Percentiles rank a stretch among this genome's conserved stretches.
Evolutionary conservation across 148 eudicot species (phyloP).

Genomic region (Chenopodium album): DNA sequence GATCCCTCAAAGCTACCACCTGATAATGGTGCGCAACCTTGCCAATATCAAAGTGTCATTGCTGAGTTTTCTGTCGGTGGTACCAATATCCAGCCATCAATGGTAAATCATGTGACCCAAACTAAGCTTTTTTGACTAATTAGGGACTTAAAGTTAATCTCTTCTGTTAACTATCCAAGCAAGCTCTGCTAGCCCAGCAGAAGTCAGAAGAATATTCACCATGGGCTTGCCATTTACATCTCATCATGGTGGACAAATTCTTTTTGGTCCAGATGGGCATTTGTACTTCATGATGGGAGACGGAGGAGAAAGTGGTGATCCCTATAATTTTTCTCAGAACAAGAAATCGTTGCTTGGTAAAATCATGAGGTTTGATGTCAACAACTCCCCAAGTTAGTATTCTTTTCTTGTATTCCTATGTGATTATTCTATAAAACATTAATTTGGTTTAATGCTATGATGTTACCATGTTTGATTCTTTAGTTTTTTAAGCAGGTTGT

Average conservation of each 20-base stretch:
- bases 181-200: conserved; percentile 57
- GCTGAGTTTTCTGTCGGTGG: conserved; percentile 68
- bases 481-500: neutral
- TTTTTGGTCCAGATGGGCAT: conserved; percentile 89
- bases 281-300: conserved; percentile 93
- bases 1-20: conserved; percentile 67
- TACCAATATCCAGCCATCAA: conserved; percentile 45
- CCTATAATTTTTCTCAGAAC: conserved; percentile 83
- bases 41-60: conserved; percentile 73
- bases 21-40: conserved; percentile 66
- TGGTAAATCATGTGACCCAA: conserved; percentile 32
- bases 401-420: neutral
- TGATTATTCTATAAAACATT: neutral
- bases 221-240: conserved; percentile 84
- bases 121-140: neutral
- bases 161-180: conserved; percentile 36
- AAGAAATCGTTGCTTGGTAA: conserved; percentile 88
- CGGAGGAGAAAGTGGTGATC: conserved; percentile 78
- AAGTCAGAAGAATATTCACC: conserved; percentile 83
- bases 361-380: conserved; percentile 76
- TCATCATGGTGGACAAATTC: conserved; percentile 86
- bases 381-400: conserved; percentile 63
- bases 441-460: neutral
- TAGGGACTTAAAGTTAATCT: neutral
- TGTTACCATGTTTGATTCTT: neutral